Percentiles rank a stretch among this genome's conserved stretches.
These are phyloP conservation scores for Vaccinium myrtillus DNA, from an alignment of 148 eudicot species.

Conservation along the genomic window DNA sequence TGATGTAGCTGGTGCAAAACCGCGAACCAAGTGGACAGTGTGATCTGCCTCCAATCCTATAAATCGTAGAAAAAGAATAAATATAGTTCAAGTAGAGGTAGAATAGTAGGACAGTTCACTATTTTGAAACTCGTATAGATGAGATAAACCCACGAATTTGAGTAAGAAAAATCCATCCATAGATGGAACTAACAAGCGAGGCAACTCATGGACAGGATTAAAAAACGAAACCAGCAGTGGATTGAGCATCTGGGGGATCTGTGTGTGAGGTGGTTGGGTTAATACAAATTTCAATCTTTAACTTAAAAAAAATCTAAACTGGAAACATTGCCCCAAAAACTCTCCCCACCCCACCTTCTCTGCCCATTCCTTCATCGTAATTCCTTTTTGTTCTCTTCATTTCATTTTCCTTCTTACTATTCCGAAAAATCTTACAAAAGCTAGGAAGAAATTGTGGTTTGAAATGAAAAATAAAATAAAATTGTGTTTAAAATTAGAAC, in stretches of 20 bases:
- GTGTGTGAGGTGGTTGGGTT: neutral
- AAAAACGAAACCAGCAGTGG: neutral
- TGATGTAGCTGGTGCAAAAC: slow-evolving; percentile 42
- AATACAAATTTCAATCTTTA: neutral
- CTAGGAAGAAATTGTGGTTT: too few relatives aligned
- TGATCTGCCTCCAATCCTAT: slow-evolving; percentile 57
- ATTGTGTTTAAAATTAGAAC: too few relatives aligned
- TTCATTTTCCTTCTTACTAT: too few relatives aligned
- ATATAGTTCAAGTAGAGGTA: neutral
- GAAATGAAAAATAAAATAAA: too few relatives aligned
- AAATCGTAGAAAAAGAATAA: neutral
- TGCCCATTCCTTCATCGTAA: too few relatives aligned
- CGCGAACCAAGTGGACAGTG: slow-evolving; percentile 55
- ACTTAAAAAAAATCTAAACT: neutral
- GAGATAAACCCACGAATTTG: neutral
- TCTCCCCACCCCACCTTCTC: too few relatives aligned
- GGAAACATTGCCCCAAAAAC: neutral
- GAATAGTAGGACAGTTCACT: neutral
- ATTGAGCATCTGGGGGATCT: neutral
- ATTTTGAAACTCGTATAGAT: neutral
- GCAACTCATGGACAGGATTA: neutral
- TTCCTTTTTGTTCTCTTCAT: too few relatives aligned
- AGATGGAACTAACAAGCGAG: neutral
- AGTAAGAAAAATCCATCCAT: neutral
- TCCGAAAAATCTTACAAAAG: too few relatives aligned